Evolutionary conservation across 768 basidiomycete species (phyloP).

Genomic region (Leccinum fibrillosum): DNA sequence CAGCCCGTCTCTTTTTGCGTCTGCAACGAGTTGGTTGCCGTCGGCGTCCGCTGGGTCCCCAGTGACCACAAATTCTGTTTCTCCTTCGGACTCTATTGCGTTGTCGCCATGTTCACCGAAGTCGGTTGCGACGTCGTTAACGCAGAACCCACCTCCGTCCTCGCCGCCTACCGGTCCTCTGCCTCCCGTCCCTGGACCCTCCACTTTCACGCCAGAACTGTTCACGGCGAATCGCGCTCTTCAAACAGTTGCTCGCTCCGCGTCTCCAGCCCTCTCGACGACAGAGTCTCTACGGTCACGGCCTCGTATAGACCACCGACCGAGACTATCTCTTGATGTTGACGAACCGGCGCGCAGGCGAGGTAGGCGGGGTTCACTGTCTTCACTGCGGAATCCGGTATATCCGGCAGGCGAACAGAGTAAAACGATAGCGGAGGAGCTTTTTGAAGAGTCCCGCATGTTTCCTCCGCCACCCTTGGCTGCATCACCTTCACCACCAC

Average conservation of each 20-base stretch:
- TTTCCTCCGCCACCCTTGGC: background rate
- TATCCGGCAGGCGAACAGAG: slow-evolving; percentile 9
- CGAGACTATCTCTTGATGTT: slow-evolving; percentile 15
- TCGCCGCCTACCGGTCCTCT: slow-evolving; percentile 56
- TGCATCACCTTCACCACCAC: slow-evolving; percentile 1
- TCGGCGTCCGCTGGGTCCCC: slow-evolving; percentile 5
- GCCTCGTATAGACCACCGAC: slow-evolving; percentile 15
- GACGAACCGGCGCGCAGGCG: slow-evolving; percentile 14
- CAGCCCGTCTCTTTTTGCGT: slow-evolving; percentile 14
- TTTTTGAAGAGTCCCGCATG: background rate
- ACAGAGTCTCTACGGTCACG: slow-evolving; percentile 16
- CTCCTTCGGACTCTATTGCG: slow-evolving; percentile 3
- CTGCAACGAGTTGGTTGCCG: slow-evolving; percentile 5
- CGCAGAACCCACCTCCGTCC: slow-evolving; percentile 53
- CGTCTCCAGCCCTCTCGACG: slow-evolving; percentile 23
- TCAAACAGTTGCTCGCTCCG: slow-evolving; percentile 19
- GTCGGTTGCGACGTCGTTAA: slow-evolving; percentile 5
- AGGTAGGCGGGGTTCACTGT: slow-evolving; percentile 26
- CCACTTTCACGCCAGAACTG: slow-evolving; percentile 50
- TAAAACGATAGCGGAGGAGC: slow-evolving; percentile 20
- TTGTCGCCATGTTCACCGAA: slow-evolving; percentile 16
- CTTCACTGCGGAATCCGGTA: slow-evolving; percentile 26
- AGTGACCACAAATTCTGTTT: background rate
- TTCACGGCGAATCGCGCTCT: slow-evolving; percentile 38
- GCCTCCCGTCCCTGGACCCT: slow-evolving; percentile 65